A percentile compares a stretch with the other conserved stretches of the same genome.
Evolutionary conservation across 129 eudicot genomes (phyloP).

Genomic region (Centaurea solstitialis): DNA sequence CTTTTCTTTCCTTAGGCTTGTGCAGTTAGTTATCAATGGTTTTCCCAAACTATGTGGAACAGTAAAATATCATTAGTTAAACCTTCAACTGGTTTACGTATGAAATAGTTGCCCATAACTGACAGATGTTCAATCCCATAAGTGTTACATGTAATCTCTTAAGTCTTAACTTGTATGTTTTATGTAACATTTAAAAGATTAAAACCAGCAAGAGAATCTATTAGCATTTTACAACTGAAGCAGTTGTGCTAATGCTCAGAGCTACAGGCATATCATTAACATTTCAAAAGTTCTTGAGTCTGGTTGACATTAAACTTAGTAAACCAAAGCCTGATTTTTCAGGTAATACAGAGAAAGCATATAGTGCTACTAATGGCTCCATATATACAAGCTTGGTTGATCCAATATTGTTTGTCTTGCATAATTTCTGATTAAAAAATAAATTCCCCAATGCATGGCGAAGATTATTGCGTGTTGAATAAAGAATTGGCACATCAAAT

Average conservation of each 20-base stretch:
- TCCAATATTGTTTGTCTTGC: neutral
- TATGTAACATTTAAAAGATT: neutral
- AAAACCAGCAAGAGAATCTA: neutral
- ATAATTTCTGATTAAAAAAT: neutral
- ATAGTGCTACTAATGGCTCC: neutral
- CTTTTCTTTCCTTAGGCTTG: neutral
- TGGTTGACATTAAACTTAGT: neutral
- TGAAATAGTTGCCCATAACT: neutral
- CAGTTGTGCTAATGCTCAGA: neutral
- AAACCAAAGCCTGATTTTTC: neutral
- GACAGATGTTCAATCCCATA: neutral
- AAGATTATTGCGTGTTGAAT: neutral
- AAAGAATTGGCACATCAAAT: constrained; percentile 3
- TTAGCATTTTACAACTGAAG: neutral
- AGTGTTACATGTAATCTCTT: neutral
- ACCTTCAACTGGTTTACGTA: neutral
- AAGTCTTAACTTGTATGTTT: neutral
- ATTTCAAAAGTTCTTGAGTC: neutral
- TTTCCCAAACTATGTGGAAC: neutral
- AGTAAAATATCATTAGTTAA: neutral
- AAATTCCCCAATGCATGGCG: neutral
- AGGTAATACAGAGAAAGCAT: neutral
- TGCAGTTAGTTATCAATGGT: neutral
- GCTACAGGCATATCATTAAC: neutral
- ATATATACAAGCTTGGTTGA: neutral